Conservation (phyloP, 2,329 filamentous ascomycete genomes). For the Curvularia sp. region DNA sequence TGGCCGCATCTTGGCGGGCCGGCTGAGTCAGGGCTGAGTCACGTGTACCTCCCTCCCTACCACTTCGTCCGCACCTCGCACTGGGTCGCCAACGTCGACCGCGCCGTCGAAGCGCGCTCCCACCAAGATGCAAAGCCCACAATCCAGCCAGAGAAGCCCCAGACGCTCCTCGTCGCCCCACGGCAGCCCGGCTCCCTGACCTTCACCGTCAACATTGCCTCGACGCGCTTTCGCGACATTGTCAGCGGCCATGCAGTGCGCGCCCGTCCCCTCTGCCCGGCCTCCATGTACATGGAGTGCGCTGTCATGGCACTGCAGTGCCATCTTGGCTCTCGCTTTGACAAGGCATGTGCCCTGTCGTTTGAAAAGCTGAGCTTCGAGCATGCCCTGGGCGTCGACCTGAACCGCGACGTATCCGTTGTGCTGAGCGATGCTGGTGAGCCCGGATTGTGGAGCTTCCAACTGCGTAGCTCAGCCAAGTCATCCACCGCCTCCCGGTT, state of each 20-base stretch:
- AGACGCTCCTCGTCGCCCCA: background rate
- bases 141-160: background rate
- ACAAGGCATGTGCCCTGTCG: constrained; percentile 1
- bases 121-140: background rate
- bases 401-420: background rate
- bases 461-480: constrained; percentile 1
- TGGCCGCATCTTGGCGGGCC: constrained; percentile 3
- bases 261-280: constrained; percentile 1
- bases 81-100: constrained; percentile 4
- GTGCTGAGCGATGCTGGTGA: constrained; percentile 7
- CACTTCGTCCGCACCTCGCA: background rate
- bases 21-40: constrained; percentile 4
- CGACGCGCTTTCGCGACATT: constrained; percentile 5
- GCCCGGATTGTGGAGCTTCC: constrained; percentile 4
- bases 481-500: background rate
- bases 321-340: constrained; percentile 1
- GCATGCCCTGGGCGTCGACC: constrained; percentile 5
- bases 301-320: constrained; percentile 7
- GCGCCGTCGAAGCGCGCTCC: background rate
- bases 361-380: constrained; percentile 8
- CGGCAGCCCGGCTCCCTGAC: constrained; percentile 5
- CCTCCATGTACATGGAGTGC: constrained; percentile 10
- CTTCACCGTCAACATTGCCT: constrained; percentile 7
- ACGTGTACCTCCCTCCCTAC: constrained; percentile 1
- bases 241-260: constrained; percentile 8